Conservation (phyloP, 345 rosid species). For the Geranium brycei region DNA sequence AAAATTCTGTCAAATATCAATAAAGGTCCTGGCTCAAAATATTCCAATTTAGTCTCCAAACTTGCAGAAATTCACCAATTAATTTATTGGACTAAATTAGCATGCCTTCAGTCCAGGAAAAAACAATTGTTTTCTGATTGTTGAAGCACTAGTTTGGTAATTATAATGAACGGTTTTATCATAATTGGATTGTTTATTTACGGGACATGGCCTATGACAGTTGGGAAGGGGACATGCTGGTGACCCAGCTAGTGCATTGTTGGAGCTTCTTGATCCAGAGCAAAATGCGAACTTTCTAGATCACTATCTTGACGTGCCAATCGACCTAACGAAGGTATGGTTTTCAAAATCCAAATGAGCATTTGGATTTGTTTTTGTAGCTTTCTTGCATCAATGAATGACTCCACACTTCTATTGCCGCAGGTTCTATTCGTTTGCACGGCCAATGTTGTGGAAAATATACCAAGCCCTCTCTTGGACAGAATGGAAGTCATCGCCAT, state of each 20-base stretch:
- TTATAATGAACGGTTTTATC: too few relatives aligned
- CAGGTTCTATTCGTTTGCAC: constrained; percentile 99
- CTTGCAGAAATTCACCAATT: not conserved
- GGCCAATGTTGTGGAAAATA: constrained; percentile 88
- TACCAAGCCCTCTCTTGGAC: constrained; percentile 95
- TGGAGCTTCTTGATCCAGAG: constrained; percentile 99
- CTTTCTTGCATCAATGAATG: not conserved
- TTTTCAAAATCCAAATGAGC: not conserved
- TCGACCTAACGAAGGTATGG: constrained; percentile 85
- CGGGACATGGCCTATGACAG: constrained; percentile 23
- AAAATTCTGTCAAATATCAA: too few relatives aligned
- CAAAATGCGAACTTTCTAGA: constrained; percentile 98
- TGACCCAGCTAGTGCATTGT: constrained; percentile 96
- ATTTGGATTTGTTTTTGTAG: not conserved
- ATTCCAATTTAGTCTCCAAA: not conserved
- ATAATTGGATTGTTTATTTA: too few relatives aligned
- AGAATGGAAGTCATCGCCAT: constrained; percentile 97
- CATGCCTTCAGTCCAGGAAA: too few relatives aligned
- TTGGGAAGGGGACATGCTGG: constrained; percentile 96
- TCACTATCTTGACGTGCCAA: constrained; percentile 95
- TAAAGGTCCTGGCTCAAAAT: too few relatives aligned
- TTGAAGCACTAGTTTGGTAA: too few relatives aligned
- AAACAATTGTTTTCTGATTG: too few relatives aligned
- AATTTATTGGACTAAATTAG: too few relatives aligned
- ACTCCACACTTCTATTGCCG: not conserved